Evolutionary conservation across 2,329 filamentous ascomycete species (phyloP).

Genomic region (Nemania serpens): DNA sequence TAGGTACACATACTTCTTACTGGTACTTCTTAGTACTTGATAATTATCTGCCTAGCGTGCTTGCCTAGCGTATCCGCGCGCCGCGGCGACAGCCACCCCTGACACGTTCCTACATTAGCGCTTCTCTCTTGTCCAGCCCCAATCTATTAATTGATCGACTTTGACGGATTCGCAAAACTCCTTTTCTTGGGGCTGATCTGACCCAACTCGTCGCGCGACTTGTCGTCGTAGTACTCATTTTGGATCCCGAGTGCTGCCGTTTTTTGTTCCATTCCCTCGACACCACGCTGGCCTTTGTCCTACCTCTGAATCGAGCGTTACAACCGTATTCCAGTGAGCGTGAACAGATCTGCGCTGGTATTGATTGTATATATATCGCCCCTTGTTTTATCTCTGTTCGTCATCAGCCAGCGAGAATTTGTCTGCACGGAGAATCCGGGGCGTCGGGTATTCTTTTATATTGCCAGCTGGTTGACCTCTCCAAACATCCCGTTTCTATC

Average conservation of each 20-base stretch:
- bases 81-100: slow-evolving; percentile 16
- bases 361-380: not conserved
- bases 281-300: not conserved
- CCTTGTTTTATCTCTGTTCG: no score
- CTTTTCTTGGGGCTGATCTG: slow-evolving; percentile 26
- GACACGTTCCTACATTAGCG: slow-evolving; percentile 22
- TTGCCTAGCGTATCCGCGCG: slow-evolving; percentile 7
- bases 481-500: not conserved
- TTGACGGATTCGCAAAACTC: slow-evolving; percentile 28
- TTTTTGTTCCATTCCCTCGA: not conserved
- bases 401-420: no score
- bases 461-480: not conserved
- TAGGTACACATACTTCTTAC: no score
- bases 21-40: not conserved
- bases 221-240: slow-evolving; percentile 14
- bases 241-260: slow-evolving; percentile 11
- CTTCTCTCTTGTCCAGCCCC: not conserved
- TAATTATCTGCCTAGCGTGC: slow-evolving; percentile 16
- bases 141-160: slow-evolving; percentile 1
- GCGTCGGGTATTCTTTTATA: not conserved
- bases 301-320: slow-evolving; percentile 1
- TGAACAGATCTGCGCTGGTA: slow-evolving; percentile 1
- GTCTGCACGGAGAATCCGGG: no score
- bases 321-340: not conserved
- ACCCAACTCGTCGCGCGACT: slow-evolving; percentile 15